Evolutionary conservation across 208 protist genomes (phyloP), one percentile per base, ranked within the genome.

Genomic region (Polymyxa betae): DNA sequence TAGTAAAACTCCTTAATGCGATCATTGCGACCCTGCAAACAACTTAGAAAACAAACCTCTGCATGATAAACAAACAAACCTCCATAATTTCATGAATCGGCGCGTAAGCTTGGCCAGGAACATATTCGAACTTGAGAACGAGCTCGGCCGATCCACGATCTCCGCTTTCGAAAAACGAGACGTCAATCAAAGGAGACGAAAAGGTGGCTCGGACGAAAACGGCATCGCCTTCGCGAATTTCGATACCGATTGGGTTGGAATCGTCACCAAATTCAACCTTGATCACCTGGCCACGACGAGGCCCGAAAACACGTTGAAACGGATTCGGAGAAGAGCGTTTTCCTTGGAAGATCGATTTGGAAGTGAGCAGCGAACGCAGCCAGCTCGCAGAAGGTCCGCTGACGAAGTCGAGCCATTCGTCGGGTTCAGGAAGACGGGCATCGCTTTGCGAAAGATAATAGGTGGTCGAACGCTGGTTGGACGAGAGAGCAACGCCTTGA

Each of bases 1-100:
- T 49, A 72, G 91, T 95, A 95, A 88, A 95, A 95, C 5, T 93
- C 77, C 46, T 95, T 95, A 0, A 94, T 78, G 10, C 78, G 44
- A 0, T 90, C 46, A 54, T 93, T 94, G 54, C 44, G 77, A 0
- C 89, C 93, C 35, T 92, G 16, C 91, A 91, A 45, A 32, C 77
- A 87, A 24, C 5, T 45, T 46, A 29, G 38, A 29, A 24, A 24
- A 40, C 5, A 24, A 45, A 40, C 88, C 10, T 60, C 40, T 5
- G 38, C 10, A 10, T 24, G 88, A 10, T 10, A 20, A 40, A 49
- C 89, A 44, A 46, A 93, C 46, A 45, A 44, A 44, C 46, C 93
- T 78, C 44, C 92, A 49, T 38, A 94, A 92, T n/a, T 77, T 88
- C 49, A 24, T 60, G 49, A 60, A 60, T 60, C 49, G 49, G 49